A percentile compares a stretch with the other conserved stretches of the same genome.
phyloP scores from a whole-genome alignment of 2,329 filamentous ascomycete species.

The Diaporthe sp. region DNA sequence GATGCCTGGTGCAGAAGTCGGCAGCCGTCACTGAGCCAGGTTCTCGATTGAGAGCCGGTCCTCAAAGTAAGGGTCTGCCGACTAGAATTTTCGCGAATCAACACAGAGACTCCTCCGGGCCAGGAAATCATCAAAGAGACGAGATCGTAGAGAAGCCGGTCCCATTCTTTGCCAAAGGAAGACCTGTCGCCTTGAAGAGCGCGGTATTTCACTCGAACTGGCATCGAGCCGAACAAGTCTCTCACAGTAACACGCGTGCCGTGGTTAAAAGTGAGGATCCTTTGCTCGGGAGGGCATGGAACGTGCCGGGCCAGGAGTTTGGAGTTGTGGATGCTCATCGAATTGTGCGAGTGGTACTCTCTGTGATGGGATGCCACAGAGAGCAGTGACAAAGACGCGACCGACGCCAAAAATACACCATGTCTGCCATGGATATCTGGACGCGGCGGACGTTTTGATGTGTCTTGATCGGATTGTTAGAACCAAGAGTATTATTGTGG shows the following conservation, averaged over 20 bases:
- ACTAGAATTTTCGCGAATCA: constrained; percentile 65
- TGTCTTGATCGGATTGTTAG: constrained; percentile 66
- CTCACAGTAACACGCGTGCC: constrained; percentile 84
- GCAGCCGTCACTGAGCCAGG: constrained; percentile 32
- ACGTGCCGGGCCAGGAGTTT: constrained; percentile 73
- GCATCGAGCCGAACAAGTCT: constrained; percentile 91
- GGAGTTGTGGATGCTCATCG: constrained; percentile 79
- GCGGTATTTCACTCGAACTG: constrained; percentile 88
- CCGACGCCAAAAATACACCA: constrained; percentile 83
- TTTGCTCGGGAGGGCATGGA: constrained; percentile 72
- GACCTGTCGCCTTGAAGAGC: constrained; percentile 66
- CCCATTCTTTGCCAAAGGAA: constrained; percentile 74
- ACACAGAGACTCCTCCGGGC: constrained; percentile 68
- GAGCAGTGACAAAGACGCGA: constrained; percentile 82
- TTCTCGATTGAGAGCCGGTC: constrained; percentile 26
- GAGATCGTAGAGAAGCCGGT: constrained; percentile 70
- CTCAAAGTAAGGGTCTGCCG: constrained; percentile 56
- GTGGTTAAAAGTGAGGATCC: constrained; percentile 68
- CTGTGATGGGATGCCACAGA: constrained; percentile 81
- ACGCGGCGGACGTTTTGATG: constrained; percentile 76
- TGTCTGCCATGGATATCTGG: constrained; percentile 72
- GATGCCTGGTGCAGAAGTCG: constrained; percentile 76
- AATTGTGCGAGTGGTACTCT: constrained; percentile 72
- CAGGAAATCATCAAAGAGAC: constrained; percentile 80
- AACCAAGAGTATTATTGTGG: constrained; percentile 22